These are phyloP conservation scores for Candida succiphila DNA, from an alignment of 805 yeast genomes.

Conservation along the genomic window DNA sequence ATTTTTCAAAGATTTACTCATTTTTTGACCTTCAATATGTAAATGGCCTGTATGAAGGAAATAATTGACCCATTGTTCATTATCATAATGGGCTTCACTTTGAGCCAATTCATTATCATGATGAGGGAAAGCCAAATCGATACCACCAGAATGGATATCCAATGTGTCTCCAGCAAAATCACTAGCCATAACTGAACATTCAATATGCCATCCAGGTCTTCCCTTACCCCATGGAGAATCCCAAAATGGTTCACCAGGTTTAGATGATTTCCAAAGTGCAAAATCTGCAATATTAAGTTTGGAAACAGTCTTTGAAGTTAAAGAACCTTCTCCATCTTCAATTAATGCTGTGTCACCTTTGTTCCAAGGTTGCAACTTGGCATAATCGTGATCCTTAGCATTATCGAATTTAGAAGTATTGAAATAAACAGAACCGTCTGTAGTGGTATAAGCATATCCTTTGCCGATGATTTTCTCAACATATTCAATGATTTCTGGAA, in stretches of 20 bases:
- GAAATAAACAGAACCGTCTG: constrained; percentile 93
- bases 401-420: constrained; percentile 78
- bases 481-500: constrained; percentile 82
- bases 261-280: constrained; percentile 94
- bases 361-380: constrained; percentile 97
- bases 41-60: constrained; percentile 95
- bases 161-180: constrained; percentile 74
- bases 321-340: constrained; percentile 91
- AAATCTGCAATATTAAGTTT: constrained; percentile 78
- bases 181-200: constrained; percentile 97
- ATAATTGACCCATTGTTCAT: constrained; percentile 93
- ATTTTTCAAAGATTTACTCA: constrained; percentile 92
- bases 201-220: constrained; percentile 99
- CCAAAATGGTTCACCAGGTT: constrained; percentile 98
- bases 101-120: constrained; percentile 98
- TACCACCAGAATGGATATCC: constrained; percentile 96
- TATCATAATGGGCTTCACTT: constrained; percentile 84
- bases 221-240: constrained; percentile 94
- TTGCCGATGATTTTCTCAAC: constrained; percentile 65
- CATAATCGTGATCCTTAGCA: constrained; percentile 68
- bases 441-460: constrained; percentile 77
- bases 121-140: constrained; percentile 96
- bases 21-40: constrained; percentile 97
- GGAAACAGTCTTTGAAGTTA: constrained; percentile 37
- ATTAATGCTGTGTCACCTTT: constrained; percentile 79